Evolutionary conservation across 495 filamentous ascomycete species (phyloP).

Genomic region (Lophiotrema nucula): DNA sequence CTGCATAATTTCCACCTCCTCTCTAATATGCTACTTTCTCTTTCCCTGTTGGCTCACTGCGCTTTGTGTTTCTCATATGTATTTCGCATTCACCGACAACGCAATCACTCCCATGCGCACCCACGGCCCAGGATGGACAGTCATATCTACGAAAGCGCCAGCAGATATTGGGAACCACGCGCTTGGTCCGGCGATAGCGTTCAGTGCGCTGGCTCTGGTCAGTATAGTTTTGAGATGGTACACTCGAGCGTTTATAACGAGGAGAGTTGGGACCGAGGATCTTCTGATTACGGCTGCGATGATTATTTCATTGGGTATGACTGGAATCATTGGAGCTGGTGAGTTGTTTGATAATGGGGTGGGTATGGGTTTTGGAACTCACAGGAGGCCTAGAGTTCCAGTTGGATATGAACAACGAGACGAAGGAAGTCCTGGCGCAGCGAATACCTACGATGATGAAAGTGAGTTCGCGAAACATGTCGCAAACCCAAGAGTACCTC

Average conservation of each 20-base stretch:
- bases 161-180: neutral
- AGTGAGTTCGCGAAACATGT: neutral
- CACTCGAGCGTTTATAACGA: slow-evolving; percentile 26
- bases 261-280: slow-evolving; percentile 12
- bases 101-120: no score
- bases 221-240: slow-evolving; percentile 24
- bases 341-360: no score
- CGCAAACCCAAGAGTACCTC: no score
- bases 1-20: no score
- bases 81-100: no score
- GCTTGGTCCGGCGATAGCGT: neutral
- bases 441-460: slow-evolving; percentile 14
- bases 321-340: slow-evolving; percentile 3
- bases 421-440: neutral
- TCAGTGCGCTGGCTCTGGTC: neutral
- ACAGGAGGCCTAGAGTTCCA: no score
- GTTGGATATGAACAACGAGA: neutral
- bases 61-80: no score
- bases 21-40: no score
- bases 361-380: no score
- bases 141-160: neutral
- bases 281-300: neutral
- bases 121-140: neutral
- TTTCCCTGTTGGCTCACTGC: no score
- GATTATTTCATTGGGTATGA: slow-evolving; percentile 14